Evolutionary conservation across 441 rosid genomes (phyloP), one percentile per base, ranked within the genome.

Genomic region (Euphorbia schlechtendalii): DNA sequence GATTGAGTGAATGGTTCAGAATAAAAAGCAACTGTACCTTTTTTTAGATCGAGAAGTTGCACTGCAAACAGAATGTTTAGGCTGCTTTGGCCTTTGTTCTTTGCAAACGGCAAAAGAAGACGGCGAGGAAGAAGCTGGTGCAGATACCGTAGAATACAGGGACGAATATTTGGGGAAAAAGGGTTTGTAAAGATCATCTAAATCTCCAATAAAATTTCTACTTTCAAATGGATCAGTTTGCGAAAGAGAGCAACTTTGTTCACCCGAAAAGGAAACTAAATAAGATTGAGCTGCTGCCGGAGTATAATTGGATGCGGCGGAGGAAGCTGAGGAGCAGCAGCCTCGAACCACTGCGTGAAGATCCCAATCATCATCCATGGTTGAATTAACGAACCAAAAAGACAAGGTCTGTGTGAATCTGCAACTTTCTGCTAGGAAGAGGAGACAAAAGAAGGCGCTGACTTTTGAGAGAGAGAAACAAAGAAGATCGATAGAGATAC

Each of bases 291-390:
- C 24, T 2, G 48, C 17, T 21, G n/a, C n/a, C n/a, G 36, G 36
- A 32, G 25, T 22, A 14, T 0, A 48, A 30, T 27, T 22, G 52
- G 11, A 56, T 48, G 67, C 36, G 54, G 74, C 15, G 69, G 81
- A 58, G 24, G 78, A 32, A 70, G 79, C 24, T 74, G 79, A 61
- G 65, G 79, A 56, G 76, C 78, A 61, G 74, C 88, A 92, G 38
- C 98, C 86, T 74, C 98, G 77, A 52, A 92, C 97, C 74, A 92
- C 96, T 60, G 98, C 98, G 57, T 86, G 86, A 65, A 92, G 93
- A 86, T 90, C 98, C 98, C 97, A 92, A 65, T 90, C 97, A 62
- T 78, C 91, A 70, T 81, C 96, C 93, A 90, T 88, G 73, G 74
- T 59, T n/a, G n/a, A n/a, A n/a, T n/a, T n/a, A n/a, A n/a, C n/a